These are phyloP conservation scores for Lathyrus oleraceus DNA, from an alignment of 306 rosid species.

Conservation along the genomic window DNA sequence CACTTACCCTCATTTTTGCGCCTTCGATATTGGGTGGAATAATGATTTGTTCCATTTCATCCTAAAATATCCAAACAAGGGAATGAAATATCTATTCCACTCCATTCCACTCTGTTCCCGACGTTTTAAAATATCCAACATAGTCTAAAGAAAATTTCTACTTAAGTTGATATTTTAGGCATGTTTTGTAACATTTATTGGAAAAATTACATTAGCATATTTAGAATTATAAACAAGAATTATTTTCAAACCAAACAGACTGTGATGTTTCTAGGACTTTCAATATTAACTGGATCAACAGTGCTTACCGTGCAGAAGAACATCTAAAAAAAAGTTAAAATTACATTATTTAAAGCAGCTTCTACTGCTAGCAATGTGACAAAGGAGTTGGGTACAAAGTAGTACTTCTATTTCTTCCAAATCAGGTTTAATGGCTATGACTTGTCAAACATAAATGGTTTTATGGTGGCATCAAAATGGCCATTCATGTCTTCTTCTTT, in stretches of 20 bases:
- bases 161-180: not conserved
- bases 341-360: not conserved
- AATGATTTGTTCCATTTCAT: too few species aligned
- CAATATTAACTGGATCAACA: not conserved
- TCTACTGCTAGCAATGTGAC: slow-evolving; percentile 24
- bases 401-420: not conserved
- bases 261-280: not conserved
- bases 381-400: not conserved
- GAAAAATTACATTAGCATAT: slow-evolving; percentile 1
- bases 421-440: not conserved
- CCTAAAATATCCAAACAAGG: too few species aligned
- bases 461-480: slow-evolving; percentile 2
- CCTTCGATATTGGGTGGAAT: too few species aligned
- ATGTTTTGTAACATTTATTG: not conserved
- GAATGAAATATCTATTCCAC: too few species aligned
- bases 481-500: slow-evolving; percentile 2
- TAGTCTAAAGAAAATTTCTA: not conserved
- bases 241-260: not conserved
- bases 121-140: too few species aligned
- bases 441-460: slow-evolving; percentile 4
- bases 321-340: not conserved
- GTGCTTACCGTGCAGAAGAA: not conserved
- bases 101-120: too few species aligned
- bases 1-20: too few species aligned
- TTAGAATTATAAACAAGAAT: not conserved